Conservation (phyloP, 495 filamentous ascomycete species). For the Hyphodiscus hymeniophilus region DNA sequence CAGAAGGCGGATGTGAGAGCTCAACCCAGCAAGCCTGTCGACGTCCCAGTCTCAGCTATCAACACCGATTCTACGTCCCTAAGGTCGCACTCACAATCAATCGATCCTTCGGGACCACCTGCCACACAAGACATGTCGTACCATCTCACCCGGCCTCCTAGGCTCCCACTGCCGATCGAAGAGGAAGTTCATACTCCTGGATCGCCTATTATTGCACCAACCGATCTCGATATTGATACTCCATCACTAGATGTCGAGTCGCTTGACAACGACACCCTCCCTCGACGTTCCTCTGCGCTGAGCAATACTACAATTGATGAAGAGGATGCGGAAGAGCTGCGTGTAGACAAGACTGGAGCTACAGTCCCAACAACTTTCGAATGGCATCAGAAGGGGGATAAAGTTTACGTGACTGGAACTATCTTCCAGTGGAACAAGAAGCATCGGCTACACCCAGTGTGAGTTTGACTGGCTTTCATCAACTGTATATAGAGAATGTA, state of each 20-base stretch:
- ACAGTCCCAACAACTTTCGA: constrained; percentile 75
- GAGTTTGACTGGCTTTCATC: constrained; percentile 25
- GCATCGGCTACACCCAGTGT: constrained; percentile 77
- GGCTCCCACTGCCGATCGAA: constrained; percentile 84
- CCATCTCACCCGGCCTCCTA: constrained; percentile 67
- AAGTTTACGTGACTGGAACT: constrained; percentile 93
- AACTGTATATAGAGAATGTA: not conserved
- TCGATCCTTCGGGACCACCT: constrained; percentile 29
- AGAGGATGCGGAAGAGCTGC: constrained; percentile 66
- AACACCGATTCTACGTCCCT: constrained; percentile 17
- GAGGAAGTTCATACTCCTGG: constrained; percentile 79
- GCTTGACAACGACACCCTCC: constrained; percentile 37
- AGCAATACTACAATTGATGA: constrained; percentile 70
- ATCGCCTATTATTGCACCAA: constrained; percentile 70
- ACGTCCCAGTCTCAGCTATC: constrained; percentile 33
- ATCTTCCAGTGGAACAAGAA: constrained; percentile 95
- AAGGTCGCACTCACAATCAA: constrained; percentile 21
- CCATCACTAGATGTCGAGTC: constrained; percentile 41
- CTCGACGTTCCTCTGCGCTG: constrained; percentile 50
- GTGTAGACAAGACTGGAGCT: constrained; percentile 51
- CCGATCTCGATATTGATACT: constrained; percentile 46
- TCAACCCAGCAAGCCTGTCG: constrained; percentile 40
- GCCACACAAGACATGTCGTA: constrained; percentile 43
- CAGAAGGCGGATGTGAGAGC: constrained; percentile 17
- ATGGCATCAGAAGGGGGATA: constrained; percentile 70